Evolutionary conservation across 441 rosid genomes (phyloP), one percentile per base, ranked within the genome.

Genomic region (Flueggea neowawraea): DNA sequence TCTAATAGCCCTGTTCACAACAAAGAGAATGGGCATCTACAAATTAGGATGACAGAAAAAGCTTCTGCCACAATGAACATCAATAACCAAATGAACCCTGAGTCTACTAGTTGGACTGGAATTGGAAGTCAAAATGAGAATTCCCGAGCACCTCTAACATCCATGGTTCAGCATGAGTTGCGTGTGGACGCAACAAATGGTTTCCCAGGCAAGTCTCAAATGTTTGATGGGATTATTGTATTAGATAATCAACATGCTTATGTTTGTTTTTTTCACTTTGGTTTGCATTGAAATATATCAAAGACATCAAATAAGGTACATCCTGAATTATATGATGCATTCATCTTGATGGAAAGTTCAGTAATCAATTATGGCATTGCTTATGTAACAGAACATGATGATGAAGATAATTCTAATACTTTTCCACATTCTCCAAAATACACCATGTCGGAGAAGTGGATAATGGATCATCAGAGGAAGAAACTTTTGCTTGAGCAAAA

Each of bases 381-480:
- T 68, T 63, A 68, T 73, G 60, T 80, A 43, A 57, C 80, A 73
- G 89, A 79, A 61, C 86, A 84, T 67, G 86, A 77, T 16, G 89
- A 73, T 69, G 86, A 81, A 68, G 91, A 76, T 63, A 82, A 64
- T 66, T 74, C 76, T 31, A 64, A 75, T 73, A 57, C 68, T 64
- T 82, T 74, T 54, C 78, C 67, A 47, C 88, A 82, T 52, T 61
- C 82, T 66, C 94, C 93, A 54, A 87, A 81, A 81, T 76, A 75
- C 69, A 87, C 96, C 17, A 87, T 88, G 95, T 83, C 80, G 60
- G 95, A 92, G 80, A 89, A 86, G 56, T 92, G 96, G 98, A 76
- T 92, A 62, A 71, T 80, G 79, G 87, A 84, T 81, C 80, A 73
- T 62, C 93, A 78, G 76, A 86, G 78, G 69, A 83, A 70, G 80